Evolutionary conservation across 1,284 basidiomycete genomes (phyloP).

Genomic region (Polyporus tsugae): DNA sequence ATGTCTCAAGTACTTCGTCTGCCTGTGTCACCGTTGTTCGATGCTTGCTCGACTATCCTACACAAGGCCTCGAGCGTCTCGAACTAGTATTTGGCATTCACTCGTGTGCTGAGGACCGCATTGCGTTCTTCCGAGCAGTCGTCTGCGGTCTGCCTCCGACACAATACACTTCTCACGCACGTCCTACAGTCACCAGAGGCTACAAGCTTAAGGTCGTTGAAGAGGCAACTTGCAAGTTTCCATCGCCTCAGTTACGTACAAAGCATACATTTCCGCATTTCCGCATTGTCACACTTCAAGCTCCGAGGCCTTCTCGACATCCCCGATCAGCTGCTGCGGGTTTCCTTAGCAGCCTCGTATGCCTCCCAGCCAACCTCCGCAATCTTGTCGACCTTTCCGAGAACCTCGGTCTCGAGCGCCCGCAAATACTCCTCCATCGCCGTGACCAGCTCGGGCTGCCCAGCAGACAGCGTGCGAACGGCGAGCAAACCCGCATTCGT

Average conservation of each 20-base stretch:
- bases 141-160: neutral
- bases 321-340: neutral
- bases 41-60: neutral
- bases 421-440: constrained; percentile 84
- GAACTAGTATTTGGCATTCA: neutral
- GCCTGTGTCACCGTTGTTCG: too few relatives aligned
- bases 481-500: constrained; percentile 95
- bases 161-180: neutral
- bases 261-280: neutral
- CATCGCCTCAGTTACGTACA: neutral
- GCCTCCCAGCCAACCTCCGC: constrained; percentile 88
- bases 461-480: constrained; percentile 85
- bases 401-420: constrained; percentile 83
- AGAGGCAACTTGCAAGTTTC: too few relatives aligned
- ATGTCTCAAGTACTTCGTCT: too few relatives aligned
- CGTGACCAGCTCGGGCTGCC: constrained; percentile 71
- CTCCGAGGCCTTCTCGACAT: neutral
- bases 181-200: too few relatives aligned
- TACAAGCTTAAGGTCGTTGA: too few relatives aligned
- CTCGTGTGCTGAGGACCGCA: neutral
- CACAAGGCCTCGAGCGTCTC: neutral
- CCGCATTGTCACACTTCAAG: neutral
- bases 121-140: neutral
- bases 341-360: constrained; percentile 54
- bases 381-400: constrained; percentile 84